A percentile compares a stretch with the other conserved stretches of the same genome.
phyloP scores from a whole-genome alignment of 73 alveolate species.

The Blepharisma japonicum region DNA sequence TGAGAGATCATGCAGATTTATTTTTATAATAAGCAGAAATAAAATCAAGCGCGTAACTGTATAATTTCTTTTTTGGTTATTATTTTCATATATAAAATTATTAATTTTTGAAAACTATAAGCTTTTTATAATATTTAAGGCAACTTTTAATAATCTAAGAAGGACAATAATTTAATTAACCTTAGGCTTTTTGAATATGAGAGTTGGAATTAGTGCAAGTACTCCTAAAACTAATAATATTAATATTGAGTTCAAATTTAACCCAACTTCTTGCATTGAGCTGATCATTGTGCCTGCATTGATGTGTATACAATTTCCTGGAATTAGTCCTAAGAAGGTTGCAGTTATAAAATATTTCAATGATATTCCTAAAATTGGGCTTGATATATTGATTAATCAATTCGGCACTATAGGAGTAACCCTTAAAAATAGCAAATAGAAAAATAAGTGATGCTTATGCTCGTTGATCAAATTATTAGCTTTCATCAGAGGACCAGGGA shows the following conservation, averaged over 20 bases:
- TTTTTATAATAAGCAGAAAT: too few species aligned
- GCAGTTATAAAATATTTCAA: constrained; percentile 58
- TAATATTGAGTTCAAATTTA: background rate
- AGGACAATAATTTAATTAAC: background rate
- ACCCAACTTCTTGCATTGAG: constrained; percentile 58
- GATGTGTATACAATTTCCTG: constrained; percentile 67
- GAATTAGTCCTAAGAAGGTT: constrained; percentile 74
- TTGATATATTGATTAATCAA: constrained; percentile 69
- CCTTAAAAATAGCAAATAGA: constrained; percentile 75
- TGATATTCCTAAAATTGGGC: constrained; percentile 76
- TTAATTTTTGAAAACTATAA: too few species aligned
- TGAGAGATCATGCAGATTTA: too few species aligned
- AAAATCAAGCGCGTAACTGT: too few species aligned
- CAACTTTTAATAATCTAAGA: too few species aligned
- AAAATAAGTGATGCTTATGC: constrained; percentile 61
- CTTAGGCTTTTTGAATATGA: background rate
- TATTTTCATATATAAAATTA: too few species aligned
- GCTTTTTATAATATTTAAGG: too few species aligned
- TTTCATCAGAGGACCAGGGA: constrained; percentile 43
- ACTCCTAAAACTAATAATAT: background rate
- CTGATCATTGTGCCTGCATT: constrained; percentile 65
- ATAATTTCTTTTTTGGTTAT: too few species aligned
- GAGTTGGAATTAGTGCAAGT: constrained; percentile 4
- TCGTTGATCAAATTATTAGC: constrained; percentile 48
- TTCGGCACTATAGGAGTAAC: constrained; percentile 82